Evolutionary conservation across 1,139 yeast genomes (phyloP), one percentile per base, ranked within the genome.

Genomic region (Magnusiomyces tetraspermus): DNA sequence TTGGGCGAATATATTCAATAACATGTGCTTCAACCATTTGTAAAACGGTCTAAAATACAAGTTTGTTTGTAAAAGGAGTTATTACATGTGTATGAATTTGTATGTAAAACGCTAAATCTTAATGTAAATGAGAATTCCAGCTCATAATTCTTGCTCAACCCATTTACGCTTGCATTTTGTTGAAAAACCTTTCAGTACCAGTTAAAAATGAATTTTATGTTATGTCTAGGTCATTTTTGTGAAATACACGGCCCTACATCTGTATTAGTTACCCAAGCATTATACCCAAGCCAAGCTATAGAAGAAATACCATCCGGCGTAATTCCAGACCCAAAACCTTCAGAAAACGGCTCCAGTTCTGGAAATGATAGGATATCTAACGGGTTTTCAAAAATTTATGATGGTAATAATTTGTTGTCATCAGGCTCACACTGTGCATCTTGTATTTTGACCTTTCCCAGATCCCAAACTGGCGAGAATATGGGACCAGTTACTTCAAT

Each of bases 201-300:
- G 26, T 11, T 15, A 38, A 44, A 38, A 28, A 50, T 50, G 52
- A 31, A 46, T 41, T 50, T 50, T 43, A 50, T 50, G 54, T 71
- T 85, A 21, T 36, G 40, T 77, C 88, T 46, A 66, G 86, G 55
- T 85, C 95, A 86, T 63, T 87, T 86, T 65, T 87, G 96, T 67
- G 96, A 87, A 67, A 75, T 83, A 33, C 95, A 87, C 64, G 96
- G 96, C 0, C 95, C 96, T 0, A 75, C 83, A 19, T 76, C 83
- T 48, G 74, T 87, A n/a, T 68, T 83, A 61, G 85, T 90, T 60
- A 84, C 95, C 0, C 92, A 85, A 61, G 60, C 65, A 24, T 62
- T 72, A n/a, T 59, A 69, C 23, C 62, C 65, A 51, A 70, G 55
- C 41, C 53, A 54, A n/a, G 59, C 61, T 8, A 33, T 58, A 17